These are phyloP conservation scores for Paxillus involutus DNA, from an alignment of 768 basidiomycete genomes.

Conservation along the genomic window DNA sequence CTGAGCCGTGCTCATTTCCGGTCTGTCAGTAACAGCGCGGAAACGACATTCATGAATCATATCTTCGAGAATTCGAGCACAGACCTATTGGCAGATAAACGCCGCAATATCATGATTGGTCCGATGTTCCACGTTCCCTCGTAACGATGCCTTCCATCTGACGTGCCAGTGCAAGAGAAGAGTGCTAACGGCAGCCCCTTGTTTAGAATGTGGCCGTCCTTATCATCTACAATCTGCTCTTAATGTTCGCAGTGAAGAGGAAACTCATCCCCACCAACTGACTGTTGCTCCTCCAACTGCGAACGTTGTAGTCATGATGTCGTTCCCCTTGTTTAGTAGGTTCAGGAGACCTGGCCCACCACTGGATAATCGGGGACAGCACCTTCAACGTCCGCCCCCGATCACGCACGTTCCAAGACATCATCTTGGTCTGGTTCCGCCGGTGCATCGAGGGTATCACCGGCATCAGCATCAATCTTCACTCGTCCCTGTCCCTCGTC, in stretches of 20 bases:
- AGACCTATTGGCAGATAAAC: conserved; percentile 19
- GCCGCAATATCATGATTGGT: conserved; percentile 27
- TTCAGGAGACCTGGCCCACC: conserved; percentile 17
- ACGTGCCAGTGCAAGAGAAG: conserved; percentile 27
- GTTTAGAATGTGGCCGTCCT: conserved; percentile 26
- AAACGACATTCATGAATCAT: conserved; percentile 24
- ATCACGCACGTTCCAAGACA: conserved; percentile 16
- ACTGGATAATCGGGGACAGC: conserved; percentile 15
- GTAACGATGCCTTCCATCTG: conserved; percentile 24
- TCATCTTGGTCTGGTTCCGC: conserved; percentile 16
- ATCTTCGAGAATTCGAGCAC: conserved; percentile 27
- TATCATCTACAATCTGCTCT: conserved; percentile 26
- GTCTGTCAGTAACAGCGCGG: conserved; percentile 16
- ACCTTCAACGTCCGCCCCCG: conserved; percentile 15
- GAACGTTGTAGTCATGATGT: conserved; percentile 15
- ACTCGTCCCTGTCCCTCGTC: conserved; percentile 10
- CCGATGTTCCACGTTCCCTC: conserved; percentile 4
- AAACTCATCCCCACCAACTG: conserved; percentile 2
- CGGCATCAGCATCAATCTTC: conserved; percentile 10
- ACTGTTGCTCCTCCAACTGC: conserved; percentile 9
- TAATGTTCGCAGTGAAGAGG: conserved; percentile 25
- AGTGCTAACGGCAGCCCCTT: conserved; percentile 22
- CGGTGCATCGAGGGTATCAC: conserved; percentile 20
- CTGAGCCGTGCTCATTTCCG: conserved; percentile 26
- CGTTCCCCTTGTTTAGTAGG: conserved; percentile 28